Evolutionary conservation across 768 basidiomycete species (phyloP).

Genomic region (Ramaria rubella): DNA sequence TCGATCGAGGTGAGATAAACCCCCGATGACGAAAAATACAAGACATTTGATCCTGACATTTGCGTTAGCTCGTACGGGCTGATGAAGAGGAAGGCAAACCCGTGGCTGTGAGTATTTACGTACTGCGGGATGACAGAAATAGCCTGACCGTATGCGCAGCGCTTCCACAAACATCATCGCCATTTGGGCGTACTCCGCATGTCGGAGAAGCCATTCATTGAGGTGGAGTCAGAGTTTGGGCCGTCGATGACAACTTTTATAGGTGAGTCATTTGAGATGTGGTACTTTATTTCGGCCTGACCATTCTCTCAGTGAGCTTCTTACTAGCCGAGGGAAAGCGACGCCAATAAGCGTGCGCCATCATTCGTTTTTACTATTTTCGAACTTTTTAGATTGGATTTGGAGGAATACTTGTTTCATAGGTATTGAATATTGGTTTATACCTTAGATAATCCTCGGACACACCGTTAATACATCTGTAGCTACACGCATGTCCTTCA

Average conservation of each 20-base stretch:
- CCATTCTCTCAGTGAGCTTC: conserved; percentile 8
- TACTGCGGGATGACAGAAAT: not conserved
- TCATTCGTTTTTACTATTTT: not conserved
- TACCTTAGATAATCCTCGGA: too few relatives aligned
- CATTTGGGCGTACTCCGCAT: conserved; percentile 29
- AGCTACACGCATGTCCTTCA: too few relatives aligned
- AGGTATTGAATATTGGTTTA: too few relatives aligned
- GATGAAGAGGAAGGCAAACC: conserved; percentile 23
- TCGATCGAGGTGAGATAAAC: conserved; percentile 6
- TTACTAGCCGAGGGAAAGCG: conserved; percentile 10
- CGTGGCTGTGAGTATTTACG: conserved; percentile 21
- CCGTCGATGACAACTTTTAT: conserved; percentile 32
- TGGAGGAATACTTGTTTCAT: too few relatives aligned
- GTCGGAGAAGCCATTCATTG: conserved; percentile 31
- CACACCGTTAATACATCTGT: too few relatives aligned
- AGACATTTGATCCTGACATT: not conserved
- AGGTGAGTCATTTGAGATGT: conserved; percentile 18
- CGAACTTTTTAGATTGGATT: not conserved
- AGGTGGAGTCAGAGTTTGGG: conserved; percentile 27
- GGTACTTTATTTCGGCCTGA: not conserved
- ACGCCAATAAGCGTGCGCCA: not conserved
- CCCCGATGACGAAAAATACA: not conserved
- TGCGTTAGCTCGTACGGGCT: conserved; percentile 28
- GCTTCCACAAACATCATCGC: conserved; percentile 29
- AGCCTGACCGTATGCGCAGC: not conserved